Evolutionary conservation across 78 protist genomes (phyloP), one percentile per base, ranked within the genome.

Genomic region (Planoprotostelium fungivorum): DNA sequence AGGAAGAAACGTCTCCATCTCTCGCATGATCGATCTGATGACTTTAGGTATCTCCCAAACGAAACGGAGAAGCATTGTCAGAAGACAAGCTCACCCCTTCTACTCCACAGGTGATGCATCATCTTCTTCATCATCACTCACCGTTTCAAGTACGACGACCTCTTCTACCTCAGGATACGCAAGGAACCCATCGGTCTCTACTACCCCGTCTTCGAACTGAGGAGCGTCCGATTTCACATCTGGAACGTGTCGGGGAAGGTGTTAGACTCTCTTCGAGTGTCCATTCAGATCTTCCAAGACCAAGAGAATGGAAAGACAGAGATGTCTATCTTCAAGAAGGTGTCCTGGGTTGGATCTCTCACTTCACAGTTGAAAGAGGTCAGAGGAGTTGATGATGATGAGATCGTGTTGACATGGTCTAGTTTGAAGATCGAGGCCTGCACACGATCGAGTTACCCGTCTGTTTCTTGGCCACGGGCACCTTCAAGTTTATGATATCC

Each of bases 271-370:
- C 73, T 51, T 16, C 5, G 73, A 16, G 16, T 51, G 31, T 25
- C 73, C 16, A 16, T 51, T 16, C 73, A 51, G 73, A 51, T 51
- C 73, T 51, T 51, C 73, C 73, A 51, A 16, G 73, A 51, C 73
- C 73, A 51, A 51, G 73, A 51, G 73, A 51, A 51, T 51, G 73
- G 73, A 51, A 51, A 51, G 73, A 51, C 73, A 51, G 73, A 51
- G 73, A 51, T 51, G 73, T 51, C 73, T 51, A 51, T 51, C 5
- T 51, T 16, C 31, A 51, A 51, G 73, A 51, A 51, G 73, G 73
- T 51, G 31, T 51, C 73, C 31, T 51, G 73, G 73, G 73, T 51
- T 16, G 73, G 73, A 5, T 51, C 73, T 51, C 73, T 51, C 73
- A 51, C 16, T 16, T 51, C 73, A 25, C 31, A 51, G 73, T 16